These are phyloP conservation scores for Talaromyces verruculosus DNA, from an alignment of 2,329 filamentous ascomycete species.

Conservation along the genomic window DNA sequence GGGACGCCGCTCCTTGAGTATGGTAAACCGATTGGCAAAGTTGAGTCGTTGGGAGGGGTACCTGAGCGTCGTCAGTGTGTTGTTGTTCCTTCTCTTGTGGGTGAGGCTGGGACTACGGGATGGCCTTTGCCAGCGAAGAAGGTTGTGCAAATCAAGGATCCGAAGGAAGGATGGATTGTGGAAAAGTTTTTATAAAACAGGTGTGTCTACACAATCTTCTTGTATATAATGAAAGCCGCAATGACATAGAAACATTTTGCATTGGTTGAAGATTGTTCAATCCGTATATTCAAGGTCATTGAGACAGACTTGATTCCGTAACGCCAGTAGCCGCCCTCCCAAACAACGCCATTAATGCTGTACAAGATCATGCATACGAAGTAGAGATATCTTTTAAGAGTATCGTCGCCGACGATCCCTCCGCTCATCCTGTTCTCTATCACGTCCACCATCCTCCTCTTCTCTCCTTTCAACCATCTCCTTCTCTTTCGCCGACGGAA, in stretches of 20 bases:
- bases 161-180: slow-evolving; percentile 72
- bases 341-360: slow-evolving; percentile 16
- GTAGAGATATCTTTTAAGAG: not conserved
- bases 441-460: slow-evolving; percentile 7
- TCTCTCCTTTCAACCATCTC: slow-evolving; percentile 24
- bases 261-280: not conserved
- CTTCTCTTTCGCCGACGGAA: slow-evolving; percentile 20
- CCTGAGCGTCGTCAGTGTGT: slow-evolving; percentile 69
- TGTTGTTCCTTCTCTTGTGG: slow-evolving; percentile 76
- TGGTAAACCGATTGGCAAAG: slow-evolving; percentile 88
- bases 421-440: slow-evolving; percentile 4
- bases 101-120: slow-evolving; percentile 65
- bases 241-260: not conserved
- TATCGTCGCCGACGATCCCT: not conserved
- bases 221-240: slow-evolving; percentile 10
- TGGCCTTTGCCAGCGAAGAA: slow-evolving; percentile 87
- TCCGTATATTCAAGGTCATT: not conserved
- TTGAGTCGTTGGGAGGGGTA: slow-evolving; percentile 52
- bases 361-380: not conserved
- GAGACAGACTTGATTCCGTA: not conserved
- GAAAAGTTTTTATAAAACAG: slow-evolving; percentile 50
- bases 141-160: slow-evolving; percentile 74
- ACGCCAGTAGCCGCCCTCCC: not conserved
- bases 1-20: slow-evolving; percentile 81
- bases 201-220: not conserved